phyloP scores from a whole-genome alignment of 805 yeast species.

The Yarrowia deformans region DNA sequence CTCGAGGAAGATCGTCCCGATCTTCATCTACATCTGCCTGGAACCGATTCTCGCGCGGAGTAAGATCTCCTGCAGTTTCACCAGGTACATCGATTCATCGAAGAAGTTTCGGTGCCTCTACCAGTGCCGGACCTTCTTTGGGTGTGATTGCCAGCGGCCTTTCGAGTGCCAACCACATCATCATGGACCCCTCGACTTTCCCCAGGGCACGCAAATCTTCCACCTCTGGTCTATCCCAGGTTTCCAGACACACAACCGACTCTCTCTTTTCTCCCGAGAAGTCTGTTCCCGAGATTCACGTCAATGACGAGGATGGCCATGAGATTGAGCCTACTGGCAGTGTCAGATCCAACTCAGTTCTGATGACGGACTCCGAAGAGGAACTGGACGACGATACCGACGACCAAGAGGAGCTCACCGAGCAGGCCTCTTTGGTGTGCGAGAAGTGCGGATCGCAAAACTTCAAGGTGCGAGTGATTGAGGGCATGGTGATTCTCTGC shows the following conservation, averaged over 20 bases:
- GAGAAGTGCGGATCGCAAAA: conserved; percentile 37
- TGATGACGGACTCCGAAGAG: conserved; percentile 19
- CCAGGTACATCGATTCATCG: conserved; percentile 31
- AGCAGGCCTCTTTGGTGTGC: conserved; percentile 32
- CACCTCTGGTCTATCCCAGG: conserved; percentile 16
- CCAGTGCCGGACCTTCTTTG: conserved; percentile 2
- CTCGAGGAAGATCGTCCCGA: conserved; percentile 29
- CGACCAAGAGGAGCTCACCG: conserved; percentile 26
- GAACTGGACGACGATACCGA: conserved; percentile 17
- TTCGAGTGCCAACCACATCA: conserved; percentile 22
- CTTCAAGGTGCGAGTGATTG: conserved; percentile 33
- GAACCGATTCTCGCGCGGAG: conserved; percentile 31
- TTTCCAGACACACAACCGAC: neutral
- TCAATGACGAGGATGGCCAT: conserved; percentile 29
- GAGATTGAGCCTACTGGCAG: conserved; percentile 4
- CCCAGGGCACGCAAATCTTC: conserved; percentile 22
- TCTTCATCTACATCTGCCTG: conserved; percentile 25
- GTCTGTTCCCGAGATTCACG: conserved; percentile 17
- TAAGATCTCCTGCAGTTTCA: conserved; percentile 15
- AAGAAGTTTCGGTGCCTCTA: conserved; percentile 9
- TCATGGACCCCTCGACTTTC: conserved; percentile 30
- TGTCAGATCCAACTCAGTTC: conserved; percentile 5
- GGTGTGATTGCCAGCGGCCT: conserved; percentile 21
- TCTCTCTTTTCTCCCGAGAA: neutral
- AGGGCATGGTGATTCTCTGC: conserved; percentile 37